phyloP scores from a whole-genome alignment of 2,329 filamentous ascomycete species.

The Fusarium verticillioides region DNA sequence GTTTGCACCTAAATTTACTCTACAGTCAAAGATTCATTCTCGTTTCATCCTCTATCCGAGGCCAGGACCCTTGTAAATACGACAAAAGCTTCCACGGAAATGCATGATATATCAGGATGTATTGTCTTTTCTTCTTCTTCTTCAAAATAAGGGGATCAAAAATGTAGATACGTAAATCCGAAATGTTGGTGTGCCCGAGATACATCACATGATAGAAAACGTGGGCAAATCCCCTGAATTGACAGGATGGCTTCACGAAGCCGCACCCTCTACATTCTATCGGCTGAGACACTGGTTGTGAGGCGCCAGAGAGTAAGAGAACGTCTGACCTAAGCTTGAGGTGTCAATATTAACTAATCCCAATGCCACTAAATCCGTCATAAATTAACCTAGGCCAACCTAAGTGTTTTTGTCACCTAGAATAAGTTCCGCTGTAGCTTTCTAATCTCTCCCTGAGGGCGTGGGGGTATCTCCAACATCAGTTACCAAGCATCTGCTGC shows the following conservation, averaged over 20 bases:
- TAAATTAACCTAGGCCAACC: not conserved
- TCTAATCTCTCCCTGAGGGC: not conserved
- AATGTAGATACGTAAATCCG: not conserved
- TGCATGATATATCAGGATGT: slow-evolving; percentile 39
- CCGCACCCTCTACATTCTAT: slow-evolving; percentile 15
- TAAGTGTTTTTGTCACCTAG: not conserved
- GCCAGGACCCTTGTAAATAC: slow-evolving; percentile 4
- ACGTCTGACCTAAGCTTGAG: too few relatives aligned
- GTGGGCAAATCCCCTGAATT: slow-evolving; percentile 40
- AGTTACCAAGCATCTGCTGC: slow-evolving; percentile 58
- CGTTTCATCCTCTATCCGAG: slow-evolving; percentile 8
- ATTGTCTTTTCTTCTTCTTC: not conserved
- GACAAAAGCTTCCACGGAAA: not conserved
- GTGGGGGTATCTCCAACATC: not conserved
- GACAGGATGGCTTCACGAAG: slow-evolving; percentile 28
- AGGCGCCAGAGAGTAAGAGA: slow-evolving; percentile 9
- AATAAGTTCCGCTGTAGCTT: not conserved
- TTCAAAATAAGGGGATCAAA: not conserved
- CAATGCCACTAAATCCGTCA: not conserved
- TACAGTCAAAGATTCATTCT: slow-evolving; percentile 8
- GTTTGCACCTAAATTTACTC: slow-evolving; percentile 3
- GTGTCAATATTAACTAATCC: not conserved
- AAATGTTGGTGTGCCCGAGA: slow-evolving; percentile 9
- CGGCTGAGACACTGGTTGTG: slow-evolving; percentile 28
- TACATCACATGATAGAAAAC: slow-evolving; percentile 27